phyloP scores from a whole-genome alignment of 805 yeast genomes.

The Hagleromyces aurorensis region DNA sequence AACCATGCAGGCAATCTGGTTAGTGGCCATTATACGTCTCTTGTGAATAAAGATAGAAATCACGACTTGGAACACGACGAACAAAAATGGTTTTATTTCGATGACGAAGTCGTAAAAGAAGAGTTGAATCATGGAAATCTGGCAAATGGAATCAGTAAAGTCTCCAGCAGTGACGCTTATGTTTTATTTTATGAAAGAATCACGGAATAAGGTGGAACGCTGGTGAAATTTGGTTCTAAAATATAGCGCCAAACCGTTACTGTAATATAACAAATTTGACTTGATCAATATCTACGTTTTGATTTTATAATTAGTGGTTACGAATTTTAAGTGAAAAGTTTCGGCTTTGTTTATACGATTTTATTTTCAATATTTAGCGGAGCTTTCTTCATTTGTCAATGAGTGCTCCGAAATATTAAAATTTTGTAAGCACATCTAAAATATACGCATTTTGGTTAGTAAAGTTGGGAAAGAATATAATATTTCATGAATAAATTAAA shows the following conservation, averaged over 20 bases:
- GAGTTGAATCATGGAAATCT: constrained; percentile 41
- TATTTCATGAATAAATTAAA: too few relatives aligned
- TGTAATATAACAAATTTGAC: background rate
- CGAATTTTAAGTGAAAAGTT: too few relatives aligned
- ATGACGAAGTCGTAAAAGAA: constrained; percentile 52
- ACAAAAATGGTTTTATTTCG: constrained; percentile 66
- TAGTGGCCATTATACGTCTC: constrained; percentile 71
- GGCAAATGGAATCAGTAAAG: constrained; percentile 31
- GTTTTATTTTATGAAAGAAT: constrained; percentile 55
- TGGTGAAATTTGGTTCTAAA: too few relatives aligned
- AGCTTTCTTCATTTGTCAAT: too few relatives aligned
- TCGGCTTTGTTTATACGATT: too few relatives aligned
- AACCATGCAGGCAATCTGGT: constrained; percentile 64
- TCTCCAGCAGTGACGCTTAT: constrained; percentile 55
- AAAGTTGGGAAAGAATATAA: too few relatives aligned
- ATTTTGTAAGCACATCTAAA: too few relatives aligned
- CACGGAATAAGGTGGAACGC: constrained; percentile 5
- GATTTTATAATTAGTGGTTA: background rate
- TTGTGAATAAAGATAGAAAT: constrained; percentile 43
- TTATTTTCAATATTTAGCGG: too few relatives aligned
- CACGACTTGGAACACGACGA: constrained; percentile 26
- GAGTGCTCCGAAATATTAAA: too few relatives aligned
- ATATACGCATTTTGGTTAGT: too few relatives aligned
- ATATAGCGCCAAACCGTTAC: too few relatives aligned
- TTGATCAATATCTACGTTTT: background rate